Percentiles rank a stretch among this genome's conserved stretches.
These are phyloP conservation scores for Stagonosporopsis chrysanthemi DNA, from an alignment of 2,329 filamentous ascomycete genomes.

Conservation along the genomic window DNA sequence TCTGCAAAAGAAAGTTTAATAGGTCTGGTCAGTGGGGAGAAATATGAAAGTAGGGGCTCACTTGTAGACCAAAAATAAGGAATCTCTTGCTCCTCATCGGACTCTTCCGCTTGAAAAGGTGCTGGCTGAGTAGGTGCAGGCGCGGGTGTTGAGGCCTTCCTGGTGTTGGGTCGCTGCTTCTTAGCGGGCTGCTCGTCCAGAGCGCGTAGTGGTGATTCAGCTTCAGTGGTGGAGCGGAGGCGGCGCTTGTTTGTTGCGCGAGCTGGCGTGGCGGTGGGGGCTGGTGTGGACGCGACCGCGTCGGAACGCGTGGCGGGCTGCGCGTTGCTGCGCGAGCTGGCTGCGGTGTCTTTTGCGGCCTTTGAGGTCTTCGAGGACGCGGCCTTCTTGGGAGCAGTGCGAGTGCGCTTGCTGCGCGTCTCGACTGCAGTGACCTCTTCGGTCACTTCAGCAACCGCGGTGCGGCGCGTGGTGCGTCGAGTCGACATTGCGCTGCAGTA, in stretches of 20 bases:
- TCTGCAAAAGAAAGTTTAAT: slow-evolving; percentile 3
- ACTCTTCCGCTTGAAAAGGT: slow-evolving; percentile 11
- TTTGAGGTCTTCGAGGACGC: neutral
- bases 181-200: slow-evolving; percentile 24
- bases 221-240: slow-evolving; percentile 22
- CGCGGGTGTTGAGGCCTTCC: slow-evolving; percentile 10
- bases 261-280: slow-evolving; percentile 8
- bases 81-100: slow-evolving; percentile 25
- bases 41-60: slow-evolving; percentile 22
- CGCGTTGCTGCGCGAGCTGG: slow-evolving; percentile 1
- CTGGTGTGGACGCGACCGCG: slow-evolving; percentile 13
- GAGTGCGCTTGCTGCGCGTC: slow-evolving; percentile 20
- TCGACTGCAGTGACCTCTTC: slow-evolving; percentile 18
- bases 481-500: slow-evolving; percentile 27
- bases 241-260: slow-evolving; percentile 25
- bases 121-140: slow-evolving; percentile 8
- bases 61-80: slow-evolving; percentile 33
- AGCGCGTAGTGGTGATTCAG: slow-evolving; percentile 28
- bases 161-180: slow-evolving; percentile 14
- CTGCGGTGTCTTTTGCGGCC: neutral
- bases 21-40: neutral
- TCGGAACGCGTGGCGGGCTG: slow-evolving; percentile 3
- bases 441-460: slow-evolving; percentile 20
- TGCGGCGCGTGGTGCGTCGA: slow-evolving; percentile 25
- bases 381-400: slow-evolving; percentile 21